Evolutionary conservation across 2,329 filamentous ascomycete species (phyloP).

Genomic region (Pseudogymnoascus sp.): DNA sequence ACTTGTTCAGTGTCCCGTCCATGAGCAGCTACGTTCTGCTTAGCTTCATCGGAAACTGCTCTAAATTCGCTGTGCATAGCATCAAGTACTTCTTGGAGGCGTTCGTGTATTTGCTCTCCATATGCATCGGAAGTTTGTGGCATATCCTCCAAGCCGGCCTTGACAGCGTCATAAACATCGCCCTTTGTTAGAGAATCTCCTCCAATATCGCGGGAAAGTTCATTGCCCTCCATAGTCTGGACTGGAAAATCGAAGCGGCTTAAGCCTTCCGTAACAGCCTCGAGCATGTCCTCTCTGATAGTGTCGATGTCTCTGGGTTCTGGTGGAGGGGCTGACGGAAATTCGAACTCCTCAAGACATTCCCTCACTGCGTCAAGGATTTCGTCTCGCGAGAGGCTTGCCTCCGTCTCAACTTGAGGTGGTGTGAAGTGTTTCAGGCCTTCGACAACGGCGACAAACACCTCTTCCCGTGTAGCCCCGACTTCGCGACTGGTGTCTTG

Average conservation of each 20-base stretch:
- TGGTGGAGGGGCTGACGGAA: constrained; percentile 55
- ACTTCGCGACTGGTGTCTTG: constrained; percentile 35
- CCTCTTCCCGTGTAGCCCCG: constrained; percentile 71
- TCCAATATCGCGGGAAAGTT: constrained; percentile 55
- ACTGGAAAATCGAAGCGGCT: constrained; percentile 40
- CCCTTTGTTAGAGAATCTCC: constrained; percentile 40
- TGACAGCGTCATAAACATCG: constrained; percentile 50
- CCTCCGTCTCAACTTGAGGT: constrained; percentile 62
- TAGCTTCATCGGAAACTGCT: constrained; percentile 55
- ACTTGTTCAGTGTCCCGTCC: constrained; percentile 82
- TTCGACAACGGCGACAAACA: constrained; percentile 78
- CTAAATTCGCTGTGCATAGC: constrained; percentile 53
- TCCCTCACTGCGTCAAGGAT: constrained; percentile 77
- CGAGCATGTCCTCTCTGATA: constrained; percentile 54
- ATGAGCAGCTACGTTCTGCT: constrained; percentile 71
- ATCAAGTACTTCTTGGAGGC: constrained; percentile 59
- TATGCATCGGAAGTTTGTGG: constrained; percentile 35
- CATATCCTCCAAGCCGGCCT: constrained; percentile 46
- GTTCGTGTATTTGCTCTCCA: constrained; percentile 45
- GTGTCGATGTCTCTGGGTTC: constrained; percentile 48
- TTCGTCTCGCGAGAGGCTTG: constrained; percentile 69
- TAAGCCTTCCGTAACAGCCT: constrained; percentile 56
- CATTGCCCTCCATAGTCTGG: constrained; percentile 37
- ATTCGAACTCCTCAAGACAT: constrained; percentile 79
- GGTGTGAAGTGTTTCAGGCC: constrained; percentile 75